phyloP scores from a whole-genome alignment of 345 rosid genomes.

The Mallotus nudiflorus region DNA sequence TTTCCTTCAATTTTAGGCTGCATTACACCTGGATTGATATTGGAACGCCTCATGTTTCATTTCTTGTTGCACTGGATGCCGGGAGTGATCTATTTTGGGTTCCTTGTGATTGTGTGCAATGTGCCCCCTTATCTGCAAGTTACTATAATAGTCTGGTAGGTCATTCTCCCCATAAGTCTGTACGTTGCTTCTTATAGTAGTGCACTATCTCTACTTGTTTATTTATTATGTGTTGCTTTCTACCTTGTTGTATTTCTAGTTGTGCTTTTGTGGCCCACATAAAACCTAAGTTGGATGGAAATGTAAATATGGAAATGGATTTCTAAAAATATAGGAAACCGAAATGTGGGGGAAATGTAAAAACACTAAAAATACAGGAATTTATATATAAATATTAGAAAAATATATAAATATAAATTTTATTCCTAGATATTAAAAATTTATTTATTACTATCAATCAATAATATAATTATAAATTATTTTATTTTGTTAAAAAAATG shows the following conservation, averaged over 20 bases:
- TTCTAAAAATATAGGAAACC: too few relatives aligned
- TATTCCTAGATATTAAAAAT: too few relatives aligned
- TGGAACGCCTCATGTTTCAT: constrained; percentile 75
- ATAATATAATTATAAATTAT: too few relatives aligned
- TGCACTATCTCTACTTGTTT: not conserved
- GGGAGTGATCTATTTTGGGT: constrained; percentile 90
- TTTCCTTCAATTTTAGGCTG: constrained; percentile 43
- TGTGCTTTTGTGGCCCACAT: not conserved
- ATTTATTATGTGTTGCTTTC: not conserved
- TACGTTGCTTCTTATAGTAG: not conserved
- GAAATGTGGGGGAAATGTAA: not conserved
- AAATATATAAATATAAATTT: too few relatives aligned
- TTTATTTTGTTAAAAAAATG: too few relatives aligned
- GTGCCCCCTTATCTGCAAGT: constrained; percentile 69
- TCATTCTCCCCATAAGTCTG: constrained; percentile 8
- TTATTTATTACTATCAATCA: too few relatives aligned
- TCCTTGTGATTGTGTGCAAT: constrained; percentile 82
- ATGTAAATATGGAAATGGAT: too few relatives aligned
- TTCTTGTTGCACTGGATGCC: constrained; percentile 80
- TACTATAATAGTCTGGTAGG: constrained; percentile 67
- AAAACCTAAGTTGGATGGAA: too few relatives aligned
- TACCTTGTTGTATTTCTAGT: too few relatives aligned
- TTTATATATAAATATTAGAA: too few relatives aligned
- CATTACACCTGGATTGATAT: constrained; percentile 84
- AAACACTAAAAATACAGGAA: too few relatives aligned